Evolutionary conservation across 2,329 filamentous ascomycete genomes (phyloP).

Genomic region (Ophiostoma quercus): DNA sequence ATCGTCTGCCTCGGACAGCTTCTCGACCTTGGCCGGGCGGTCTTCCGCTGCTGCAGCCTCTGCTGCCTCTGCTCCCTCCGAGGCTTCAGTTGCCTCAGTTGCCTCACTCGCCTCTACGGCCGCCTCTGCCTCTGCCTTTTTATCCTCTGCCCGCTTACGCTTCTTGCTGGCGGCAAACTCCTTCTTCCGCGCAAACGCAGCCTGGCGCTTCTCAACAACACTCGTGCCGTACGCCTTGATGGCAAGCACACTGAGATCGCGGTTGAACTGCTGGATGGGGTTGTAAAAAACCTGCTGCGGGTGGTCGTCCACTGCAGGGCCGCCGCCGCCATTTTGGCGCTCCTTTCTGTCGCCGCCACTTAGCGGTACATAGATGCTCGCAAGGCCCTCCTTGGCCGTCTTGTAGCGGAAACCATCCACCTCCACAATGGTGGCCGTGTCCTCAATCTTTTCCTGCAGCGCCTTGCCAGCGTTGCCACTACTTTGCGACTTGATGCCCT

Average conservation of each 20-base stretch:
- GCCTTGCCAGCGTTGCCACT: background rate
- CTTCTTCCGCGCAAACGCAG: conserved; percentile 51
- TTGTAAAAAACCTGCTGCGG: conserved; percentile 93
- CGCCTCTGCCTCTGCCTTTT: conserved; percentile 7
- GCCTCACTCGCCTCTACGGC: background rate
- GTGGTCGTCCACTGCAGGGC: conserved; percentile 51
- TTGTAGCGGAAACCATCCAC: conserved; percentile 46
- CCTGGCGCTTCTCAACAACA: conserved; percentile 44
- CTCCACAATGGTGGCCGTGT: conserved; percentile 16
- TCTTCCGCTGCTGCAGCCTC: background rate
- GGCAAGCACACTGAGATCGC: conserved; percentile 85
- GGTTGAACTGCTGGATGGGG: conserved; percentile 97
- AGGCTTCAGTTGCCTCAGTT: background rate
- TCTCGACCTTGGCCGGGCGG: conserved; percentile 17
- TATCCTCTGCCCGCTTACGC: conserved; percentile 37
- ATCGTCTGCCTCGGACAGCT: conserved; percentile 15
- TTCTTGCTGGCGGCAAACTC: conserved; percentile 44
- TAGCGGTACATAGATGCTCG: conserved; percentile 52
- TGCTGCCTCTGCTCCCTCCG: background rate
- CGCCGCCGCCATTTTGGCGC: conserved; percentile 32
- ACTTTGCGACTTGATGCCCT: conserved; percentile 12
- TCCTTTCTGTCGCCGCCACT: conserved; percentile 33
- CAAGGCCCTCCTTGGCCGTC: conserved; percentile 52
- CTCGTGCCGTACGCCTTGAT: conserved; percentile 85
- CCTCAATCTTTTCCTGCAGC: background rate